Percentiles rank a stretch among this genome's conserved stretches.
These are phyloP conservation scores for Diaporthe helianthi DNA, from an alignment of 2,329 filamentous ascomycete genomes.

Conservation along the genomic window DNA sequence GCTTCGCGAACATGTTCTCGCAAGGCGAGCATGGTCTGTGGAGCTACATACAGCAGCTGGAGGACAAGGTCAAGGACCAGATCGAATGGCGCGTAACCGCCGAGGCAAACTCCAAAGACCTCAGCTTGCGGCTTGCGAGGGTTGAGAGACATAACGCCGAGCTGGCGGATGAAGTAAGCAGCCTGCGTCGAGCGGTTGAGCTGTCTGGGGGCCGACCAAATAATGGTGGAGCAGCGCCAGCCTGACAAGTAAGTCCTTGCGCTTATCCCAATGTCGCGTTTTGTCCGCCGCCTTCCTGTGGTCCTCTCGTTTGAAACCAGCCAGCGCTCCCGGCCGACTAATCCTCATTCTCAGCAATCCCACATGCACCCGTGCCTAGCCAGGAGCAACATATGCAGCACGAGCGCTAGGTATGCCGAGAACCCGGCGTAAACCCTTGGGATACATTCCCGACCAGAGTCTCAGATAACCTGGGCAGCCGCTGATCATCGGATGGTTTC, in stretches of 20 bases:
- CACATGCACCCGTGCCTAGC: neutral
- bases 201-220: conserved; percentile 1
- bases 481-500: neutral
- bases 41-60: conserved; percentile 75
- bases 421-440: neutral
- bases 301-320: too few relatives aligned
- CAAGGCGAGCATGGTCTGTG: conserved; percentile 69
- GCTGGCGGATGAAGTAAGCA: conserved; percentile 20
- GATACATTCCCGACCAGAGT: too few relatives aligned
- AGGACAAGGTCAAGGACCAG: conserved; percentile 61
- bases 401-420: too few relatives aligned
- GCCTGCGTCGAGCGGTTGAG: conserved; percentile 10
- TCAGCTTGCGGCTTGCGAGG: conserved; percentile 24
- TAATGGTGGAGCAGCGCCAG: neutral
- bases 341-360: neutral
- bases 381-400: neutral
- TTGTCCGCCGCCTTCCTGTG: neutral
- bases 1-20: conserved; percentile 72
- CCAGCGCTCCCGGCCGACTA: neutral
- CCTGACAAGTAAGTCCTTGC: conserved; percentile 3
- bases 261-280: neutral
- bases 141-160: conserved; percentile 21
- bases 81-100: conserved; percentile 45
- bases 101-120: conserved; percentile 19
- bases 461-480: neutral